These are phyloP conservation scores for Trichoderma koningii DNA, from an alignment of 2,329 filamentous ascomycete species.

Conservation along the genomic window DNA sequence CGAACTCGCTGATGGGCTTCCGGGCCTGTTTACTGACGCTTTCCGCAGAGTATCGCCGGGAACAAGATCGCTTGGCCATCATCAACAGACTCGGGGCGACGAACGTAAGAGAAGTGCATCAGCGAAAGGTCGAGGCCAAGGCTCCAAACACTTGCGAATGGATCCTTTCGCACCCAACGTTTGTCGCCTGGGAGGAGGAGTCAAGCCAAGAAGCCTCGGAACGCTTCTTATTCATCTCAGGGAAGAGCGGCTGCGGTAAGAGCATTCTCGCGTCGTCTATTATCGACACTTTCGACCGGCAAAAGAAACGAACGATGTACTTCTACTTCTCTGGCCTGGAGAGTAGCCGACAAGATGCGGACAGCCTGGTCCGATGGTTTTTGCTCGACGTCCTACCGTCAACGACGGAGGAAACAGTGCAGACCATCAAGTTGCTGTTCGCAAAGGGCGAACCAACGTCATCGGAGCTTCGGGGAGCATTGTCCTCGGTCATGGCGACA, in stretches of 20 bases:
- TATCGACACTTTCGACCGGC: not conserved
- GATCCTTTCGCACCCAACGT: not conserved
- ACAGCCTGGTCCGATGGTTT: not conserved
- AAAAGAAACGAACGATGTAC: not conserved
- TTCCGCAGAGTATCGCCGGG: not conserved
- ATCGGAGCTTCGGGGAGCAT: not conserved
- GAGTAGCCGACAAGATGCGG: not conserved
- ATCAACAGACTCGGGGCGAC: not conserved
- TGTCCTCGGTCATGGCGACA: not conserved
- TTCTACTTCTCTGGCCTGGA: constrained; percentile 1
- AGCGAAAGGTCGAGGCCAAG: not conserved
- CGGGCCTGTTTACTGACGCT: not conserved
- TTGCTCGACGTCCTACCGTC: not conserved
- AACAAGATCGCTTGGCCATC: not conserved
- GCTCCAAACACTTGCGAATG: not conserved
- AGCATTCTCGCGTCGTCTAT: not conserved
- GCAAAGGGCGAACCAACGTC: not conserved
- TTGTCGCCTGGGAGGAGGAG: not conserved
- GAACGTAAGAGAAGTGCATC: not conserved
- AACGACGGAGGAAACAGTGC: not conserved
- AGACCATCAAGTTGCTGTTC: not conserved
- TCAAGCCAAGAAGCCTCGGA: not conserved
- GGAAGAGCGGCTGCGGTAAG: not conserved
- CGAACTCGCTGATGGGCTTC: not conserved
- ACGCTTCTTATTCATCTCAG: not conserved